phyloP scores from a whole-genome alignment of 2,329 filamentous ascomycete species.

The Xylogone sp. region DNA sequence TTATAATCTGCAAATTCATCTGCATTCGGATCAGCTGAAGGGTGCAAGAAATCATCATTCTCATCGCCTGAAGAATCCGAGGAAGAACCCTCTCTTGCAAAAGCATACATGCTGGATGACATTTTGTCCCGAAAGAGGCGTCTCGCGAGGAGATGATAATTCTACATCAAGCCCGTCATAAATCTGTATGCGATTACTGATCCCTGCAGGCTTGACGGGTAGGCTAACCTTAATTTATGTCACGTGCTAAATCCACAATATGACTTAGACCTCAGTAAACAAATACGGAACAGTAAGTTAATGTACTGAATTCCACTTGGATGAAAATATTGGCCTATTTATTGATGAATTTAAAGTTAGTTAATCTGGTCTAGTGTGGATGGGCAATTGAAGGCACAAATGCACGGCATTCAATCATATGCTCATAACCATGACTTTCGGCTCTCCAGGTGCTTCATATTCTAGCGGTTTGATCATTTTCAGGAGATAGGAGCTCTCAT shows the following conservation, averaged over 20 bases:
- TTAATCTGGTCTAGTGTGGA: slow-evolving; percentile 69
- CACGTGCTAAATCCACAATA: not conserved
- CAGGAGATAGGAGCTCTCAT: slow-evolving; percentile 75
- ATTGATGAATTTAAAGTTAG: slow-evolving; percentile 84
- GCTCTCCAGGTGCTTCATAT: slow-evolving; percentile 77
- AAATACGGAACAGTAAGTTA: no score
- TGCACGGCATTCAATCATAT: slow-evolving; percentile 80
- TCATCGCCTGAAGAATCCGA: slow-evolving; percentile 23
- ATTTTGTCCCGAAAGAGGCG: slow-evolving; percentile 8
- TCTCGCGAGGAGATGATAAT: not conserved
- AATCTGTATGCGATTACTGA: not conserved
- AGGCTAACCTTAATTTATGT: not conserved
- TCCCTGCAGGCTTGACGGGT: not conserved
- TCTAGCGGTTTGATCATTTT: slow-evolving; percentile 76
- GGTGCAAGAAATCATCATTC: slow-evolving; percentile 25
- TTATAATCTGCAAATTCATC: slow-evolving; percentile 52
- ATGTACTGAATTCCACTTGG: slow-evolving; percentile 89
- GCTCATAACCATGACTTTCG: slow-evolving; percentile 81
- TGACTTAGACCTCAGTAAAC: no score
- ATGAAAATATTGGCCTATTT: no score
- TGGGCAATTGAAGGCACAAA: slow-evolving; percentile 81
- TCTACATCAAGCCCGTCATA: not conserved
- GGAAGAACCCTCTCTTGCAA: slow-evolving; percentile 21
- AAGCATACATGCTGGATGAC: slow-evolving; percentile 25
- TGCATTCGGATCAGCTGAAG: slow-evolving; percentile 21